These are phyloP conservation scores for Eucalyptus shirleyi DNA, from an alignment of 345 rosid species.

Conservation along the genomic window DNA sequence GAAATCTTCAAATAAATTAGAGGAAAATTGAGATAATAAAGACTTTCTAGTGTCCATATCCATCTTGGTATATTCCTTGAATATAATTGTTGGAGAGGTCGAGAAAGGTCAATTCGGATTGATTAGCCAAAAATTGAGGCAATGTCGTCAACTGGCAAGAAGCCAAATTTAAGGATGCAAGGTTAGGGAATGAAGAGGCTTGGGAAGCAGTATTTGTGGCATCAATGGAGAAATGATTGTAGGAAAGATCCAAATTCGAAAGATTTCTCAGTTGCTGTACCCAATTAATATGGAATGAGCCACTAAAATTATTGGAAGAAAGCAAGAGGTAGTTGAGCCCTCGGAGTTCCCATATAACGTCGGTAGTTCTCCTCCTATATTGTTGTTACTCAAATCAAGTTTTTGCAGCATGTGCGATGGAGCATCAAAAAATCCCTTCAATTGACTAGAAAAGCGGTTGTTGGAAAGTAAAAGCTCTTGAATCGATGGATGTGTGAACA, in stretches of 20 bases:
- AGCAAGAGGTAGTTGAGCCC: neutral
- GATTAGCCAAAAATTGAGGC: too few relatives aligned
- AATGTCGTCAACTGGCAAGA: too few relatives aligned
- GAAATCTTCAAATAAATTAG: conserved; percentile 1
- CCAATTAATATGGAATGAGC: neutral
- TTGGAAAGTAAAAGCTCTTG: neutral
- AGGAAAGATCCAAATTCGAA: conserved; percentile 20
- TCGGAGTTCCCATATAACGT: neutral
- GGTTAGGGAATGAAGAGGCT: neutral
- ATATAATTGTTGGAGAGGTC: too few relatives aligned
- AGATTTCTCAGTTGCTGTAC: conserved; percentile 15
- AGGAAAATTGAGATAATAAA: neutral
- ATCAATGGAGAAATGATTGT: conserved; percentile 14
- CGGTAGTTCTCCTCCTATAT: conserved; percentile 19
- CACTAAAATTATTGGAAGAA: too few relatives aligned
- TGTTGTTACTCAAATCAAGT: conserved; percentile 27
- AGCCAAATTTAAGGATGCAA: too few relatives aligned
- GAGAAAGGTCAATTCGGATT: too few relatives aligned
- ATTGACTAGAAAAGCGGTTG: conserved; percentile 10
- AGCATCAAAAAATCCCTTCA: neutral
- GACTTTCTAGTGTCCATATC: too few relatives aligned
- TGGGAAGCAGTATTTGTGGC: neutral
- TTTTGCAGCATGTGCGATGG: neutral
- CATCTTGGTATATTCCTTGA: too few relatives aligned
- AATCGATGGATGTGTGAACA: neutral